phyloP scores from a whole-genome alignment of 805 yeast species.

The Starmerella vaccinii region DNA sequence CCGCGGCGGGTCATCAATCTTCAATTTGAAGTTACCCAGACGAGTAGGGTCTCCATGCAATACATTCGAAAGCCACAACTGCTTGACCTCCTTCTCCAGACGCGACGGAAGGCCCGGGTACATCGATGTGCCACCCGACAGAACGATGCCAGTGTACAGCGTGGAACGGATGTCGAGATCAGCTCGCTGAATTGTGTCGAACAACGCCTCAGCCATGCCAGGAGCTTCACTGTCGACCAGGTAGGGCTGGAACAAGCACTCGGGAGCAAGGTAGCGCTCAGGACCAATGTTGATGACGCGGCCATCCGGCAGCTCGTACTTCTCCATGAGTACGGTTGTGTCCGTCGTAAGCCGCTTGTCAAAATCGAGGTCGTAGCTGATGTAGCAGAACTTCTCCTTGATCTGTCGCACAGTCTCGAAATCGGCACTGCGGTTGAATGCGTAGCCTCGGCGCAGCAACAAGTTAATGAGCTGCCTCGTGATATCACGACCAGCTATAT shows the following conservation, averaged over 20 bases:
- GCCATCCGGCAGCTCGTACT: conserved; percentile 93
- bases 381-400: conserved; percentile 91
- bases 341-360: conserved; percentile 82
- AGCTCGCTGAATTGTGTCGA: conserved; percentile 87
- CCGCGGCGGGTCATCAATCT: conserved; percentile 97
- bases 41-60: conserved; percentile 78
- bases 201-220: conserved; percentile 87
- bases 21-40: conserved; percentile 76
- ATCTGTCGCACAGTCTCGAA: conserved; percentile 97
- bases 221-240: conserved; percentile 94
- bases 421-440: conserved; percentile 96
- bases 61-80: conserved; percentile 85
- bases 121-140: conserved; percentile 97
- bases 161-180: conserved; percentile 88
- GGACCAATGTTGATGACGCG: conserved; percentile 87
- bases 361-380: conserved; percentile 83
- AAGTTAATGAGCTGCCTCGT: conserved; percentile 90
- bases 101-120: conserved; percentile 96
- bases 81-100: conserved; percentile 90
- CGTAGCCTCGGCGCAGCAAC: conserved; percentile 89
- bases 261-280: conserved; percentile 94
- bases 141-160: conserved; percentile 79
- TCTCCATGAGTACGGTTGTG: conserved; percentile 89
- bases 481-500: conserved; percentile 97
- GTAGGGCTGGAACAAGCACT: conserved; percentile 91